Conservation (phyloP, 2,329 filamentous ascomycete genomes). For the Penicillium decumbens region DNA sequence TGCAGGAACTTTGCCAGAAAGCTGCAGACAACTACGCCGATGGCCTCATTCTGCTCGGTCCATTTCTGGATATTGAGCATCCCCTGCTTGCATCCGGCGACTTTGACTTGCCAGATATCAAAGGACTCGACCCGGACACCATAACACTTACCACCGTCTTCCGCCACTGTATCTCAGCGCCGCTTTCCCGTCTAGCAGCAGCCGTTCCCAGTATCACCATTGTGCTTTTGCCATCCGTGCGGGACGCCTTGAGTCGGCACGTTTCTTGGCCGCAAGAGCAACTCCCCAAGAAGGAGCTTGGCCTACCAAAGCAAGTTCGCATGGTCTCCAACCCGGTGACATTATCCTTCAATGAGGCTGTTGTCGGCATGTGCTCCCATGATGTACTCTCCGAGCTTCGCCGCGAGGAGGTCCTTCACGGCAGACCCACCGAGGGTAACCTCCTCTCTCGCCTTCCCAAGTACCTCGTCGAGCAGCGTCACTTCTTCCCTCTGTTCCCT, state of each 20-base stretch:
- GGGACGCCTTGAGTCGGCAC: conserved; percentile 75
- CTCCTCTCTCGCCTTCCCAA: conserved; percentile 66
- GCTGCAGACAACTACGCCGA: conserved; percentile 73
- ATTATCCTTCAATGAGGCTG: conserved; percentile 78
- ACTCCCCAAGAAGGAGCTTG: conserved; percentile 66
- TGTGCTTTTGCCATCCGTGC: conserved; percentile 74
- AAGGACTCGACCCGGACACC: conserved; percentile 66
- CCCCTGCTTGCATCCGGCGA: conserved; percentile 77
- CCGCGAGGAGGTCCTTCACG: conserved; percentile 64
- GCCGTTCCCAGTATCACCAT: conserved; percentile 75
- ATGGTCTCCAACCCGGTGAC: conserved; percentile 90
- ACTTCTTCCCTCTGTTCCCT: conserved; percentile 87
- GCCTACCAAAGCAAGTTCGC: conserved; percentile 68
- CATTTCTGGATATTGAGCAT: conserved; percentile 89
- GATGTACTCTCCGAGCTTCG: conserved; percentile 79
- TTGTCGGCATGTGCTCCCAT: conserved; percentile 75
- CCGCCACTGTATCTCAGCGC: conserved; percentile 69
- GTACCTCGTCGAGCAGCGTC: conserved; percentile 81
- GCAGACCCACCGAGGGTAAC: conserved; percentile 54
- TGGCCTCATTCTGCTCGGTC: conserved; percentile 72
- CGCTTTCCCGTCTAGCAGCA: conserved; percentile 64
- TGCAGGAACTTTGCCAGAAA: conserved; percentile 73
- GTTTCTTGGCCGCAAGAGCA: conserved; percentile 80
- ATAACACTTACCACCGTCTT: conserved; percentile 80
- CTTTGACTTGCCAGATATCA: conserved; percentile 67